phyloP scores from a whole-genome alignment of 345 rosid species.

The Salix dunnii region DNA sequence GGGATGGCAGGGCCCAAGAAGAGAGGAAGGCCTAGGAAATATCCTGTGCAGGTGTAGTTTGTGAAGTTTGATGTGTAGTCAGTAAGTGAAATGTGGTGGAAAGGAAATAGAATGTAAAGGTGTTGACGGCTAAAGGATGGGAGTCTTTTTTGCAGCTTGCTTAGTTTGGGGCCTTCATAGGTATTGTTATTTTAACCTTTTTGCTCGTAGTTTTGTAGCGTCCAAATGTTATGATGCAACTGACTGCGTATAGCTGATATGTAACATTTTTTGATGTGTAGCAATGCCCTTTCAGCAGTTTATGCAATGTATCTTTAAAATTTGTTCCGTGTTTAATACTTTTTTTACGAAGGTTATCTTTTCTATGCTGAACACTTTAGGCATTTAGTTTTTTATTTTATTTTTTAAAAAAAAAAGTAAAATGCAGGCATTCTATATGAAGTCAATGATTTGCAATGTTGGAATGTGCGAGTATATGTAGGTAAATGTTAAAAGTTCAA shows the following conservation, averaged over 20 bases:
- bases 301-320: not conserved
- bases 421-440: not conserved
- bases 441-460: not conserved
- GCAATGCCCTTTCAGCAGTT: constrained; percentile 15
- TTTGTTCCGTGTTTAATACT: not conserved
- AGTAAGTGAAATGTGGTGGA: not conserved
- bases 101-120: not conserved
- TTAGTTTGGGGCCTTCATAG: not conserved
- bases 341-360: not conserved
- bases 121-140: not conserved
- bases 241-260: constrained; percentile 1
- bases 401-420: not conserved
- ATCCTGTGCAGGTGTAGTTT: constrained; percentile 4
- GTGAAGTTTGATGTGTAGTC: not conserved
- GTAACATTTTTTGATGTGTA: constrained; percentile 4
- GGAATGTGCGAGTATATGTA: not conserved
- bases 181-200: not conserved
- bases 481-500: not conserved
- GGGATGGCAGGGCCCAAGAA: constrained; percentile 29
- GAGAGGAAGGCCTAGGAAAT: constrained; percentile 87
- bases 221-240: not conserved
- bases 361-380: not conserved
- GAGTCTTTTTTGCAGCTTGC: not conserved
- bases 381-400: not conserved
- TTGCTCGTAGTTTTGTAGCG: not conserved